Evolutionary conservation across 2,329 filamentous ascomycete genomes (phyloP).

Genomic region (Verticillium tricorpus): DNA sequence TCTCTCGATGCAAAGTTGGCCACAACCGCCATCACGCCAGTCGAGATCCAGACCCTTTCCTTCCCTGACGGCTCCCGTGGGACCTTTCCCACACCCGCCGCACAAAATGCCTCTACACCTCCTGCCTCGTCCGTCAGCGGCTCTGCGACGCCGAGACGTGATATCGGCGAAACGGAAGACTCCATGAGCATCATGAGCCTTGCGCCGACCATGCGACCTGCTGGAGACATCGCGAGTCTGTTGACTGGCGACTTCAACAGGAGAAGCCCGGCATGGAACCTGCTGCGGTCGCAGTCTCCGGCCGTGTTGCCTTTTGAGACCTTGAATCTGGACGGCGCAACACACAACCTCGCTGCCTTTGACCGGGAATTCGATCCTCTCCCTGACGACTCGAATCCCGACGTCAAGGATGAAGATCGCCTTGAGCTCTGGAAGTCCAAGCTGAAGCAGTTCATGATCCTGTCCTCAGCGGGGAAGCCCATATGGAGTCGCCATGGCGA

Average conservation of each 20-base stretch:
- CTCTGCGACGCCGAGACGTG: conserved; percentile 31
- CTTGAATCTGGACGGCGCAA: conserved; percentile 31
- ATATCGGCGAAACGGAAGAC: conserved; percentile 52
- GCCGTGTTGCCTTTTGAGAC: conserved; percentile 58
- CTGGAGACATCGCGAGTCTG: conserved; percentile 75
- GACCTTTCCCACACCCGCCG: conserved; percentile 43
- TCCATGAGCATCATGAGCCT: conserved; percentile 63
- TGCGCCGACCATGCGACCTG: conserved; percentile 56
- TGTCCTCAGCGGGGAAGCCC: conserved; percentile 93
- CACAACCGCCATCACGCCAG: conserved; percentile 78
- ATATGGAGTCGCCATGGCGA: conserved; percentile 96
- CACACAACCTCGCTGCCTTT: conserved; percentile 62
- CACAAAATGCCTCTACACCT: conserved; percentile 19
- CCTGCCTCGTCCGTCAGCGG: conserved; percentile 26
- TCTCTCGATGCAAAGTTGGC: conserved; percentile 45
- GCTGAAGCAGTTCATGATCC: conserved; percentile 93
- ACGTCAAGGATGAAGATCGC: conserved; percentile 49
- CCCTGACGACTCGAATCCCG: conserved; percentile 44
- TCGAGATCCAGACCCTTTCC: conserved; percentile 74
- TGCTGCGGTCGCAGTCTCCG: conserved; percentile 59
- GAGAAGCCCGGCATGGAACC: conserved; percentile 64
- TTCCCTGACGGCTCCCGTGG: conserved; percentile 67
- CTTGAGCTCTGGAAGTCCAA: conserved; percentile 82
- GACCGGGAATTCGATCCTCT: conserved; percentile 74
- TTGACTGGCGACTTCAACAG: conserved; percentile 66